Conservation (phyloP, 441 rosid genomes). For the Capsella rubella region DNA sequence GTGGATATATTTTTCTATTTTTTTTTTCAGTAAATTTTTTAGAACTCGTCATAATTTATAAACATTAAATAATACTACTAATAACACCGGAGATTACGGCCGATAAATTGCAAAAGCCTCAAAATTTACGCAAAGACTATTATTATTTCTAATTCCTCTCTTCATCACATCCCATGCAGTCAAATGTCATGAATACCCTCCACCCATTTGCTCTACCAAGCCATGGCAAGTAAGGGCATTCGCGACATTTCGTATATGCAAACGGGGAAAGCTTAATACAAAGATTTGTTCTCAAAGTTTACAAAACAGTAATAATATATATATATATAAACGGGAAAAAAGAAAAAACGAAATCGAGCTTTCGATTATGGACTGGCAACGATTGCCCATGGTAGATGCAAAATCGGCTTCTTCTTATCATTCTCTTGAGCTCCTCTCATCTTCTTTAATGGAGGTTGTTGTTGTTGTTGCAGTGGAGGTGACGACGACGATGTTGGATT, state of each 20-base stretch:
- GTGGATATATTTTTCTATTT: background rate
- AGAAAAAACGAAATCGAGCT: constrained; percentile 1
- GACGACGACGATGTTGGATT: constrained; percentile 12
- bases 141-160: constrained; percentile 20
- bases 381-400: constrained; percentile 44
- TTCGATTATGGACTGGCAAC: constrained; percentile 54
- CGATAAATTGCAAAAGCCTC: constrained; percentile 21
- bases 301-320: background rate
- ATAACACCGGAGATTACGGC: constrained; percentile 29
- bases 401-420: constrained; percentile 31
- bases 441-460: constrained; percentile 60
- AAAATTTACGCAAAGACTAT: constrained; percentile 30
- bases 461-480: constrained; percentile 3
- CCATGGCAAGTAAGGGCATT: constrained; percentile 38
- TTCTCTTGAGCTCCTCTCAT: constrained; percentile 48
- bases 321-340: constrained; percentile 18
- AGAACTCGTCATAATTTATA: background rate
- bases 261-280: constrained; percentile 27
- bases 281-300: constrained; percentile 9
- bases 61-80: no score
- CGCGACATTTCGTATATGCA: constrained; percentile 49
- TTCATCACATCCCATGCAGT: constrained; percentile 45
- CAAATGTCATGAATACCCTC: constrained; percentile 55
- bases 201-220: constrained; percentile 30
- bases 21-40: background rate